Conservation (phyloP, 176 grass and related monocot species). For the Oryza glumipatula region DNA sequence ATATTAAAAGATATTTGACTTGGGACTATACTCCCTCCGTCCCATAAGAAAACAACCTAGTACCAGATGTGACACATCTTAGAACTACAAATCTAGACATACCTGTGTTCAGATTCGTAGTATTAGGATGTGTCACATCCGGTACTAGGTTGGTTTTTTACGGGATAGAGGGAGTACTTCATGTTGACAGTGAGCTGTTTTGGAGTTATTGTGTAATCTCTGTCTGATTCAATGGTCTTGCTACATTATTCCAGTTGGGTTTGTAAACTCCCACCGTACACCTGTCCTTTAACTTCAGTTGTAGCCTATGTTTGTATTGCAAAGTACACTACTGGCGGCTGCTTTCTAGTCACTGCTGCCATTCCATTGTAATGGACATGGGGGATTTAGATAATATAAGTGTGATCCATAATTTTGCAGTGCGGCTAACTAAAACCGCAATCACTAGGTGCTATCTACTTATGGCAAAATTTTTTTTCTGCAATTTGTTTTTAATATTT, state of each 20-base stretch:
- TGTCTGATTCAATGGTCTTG: neutral
- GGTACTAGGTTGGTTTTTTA: too few species aligned
- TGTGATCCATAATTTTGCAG: slow-evolving; percentile 8
- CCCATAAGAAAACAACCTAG: too few species aligned
- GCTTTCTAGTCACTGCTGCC: slow-evolving; percentile 14
- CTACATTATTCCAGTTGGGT: neutral
- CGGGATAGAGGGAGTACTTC: neutral
- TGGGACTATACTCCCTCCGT: neutral
- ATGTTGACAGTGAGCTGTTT: slow-evolving; percentile 2
- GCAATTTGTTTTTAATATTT: slow-evolving; percentile 9
- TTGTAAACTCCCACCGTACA: neutral
- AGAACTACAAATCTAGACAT: too few species aligned
- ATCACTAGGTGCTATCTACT: neutral
- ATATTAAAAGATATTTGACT: neutral
- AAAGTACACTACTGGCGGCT: slow-evolving; percentile 13
- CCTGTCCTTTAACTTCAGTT: neutral
- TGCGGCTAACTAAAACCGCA: slow-evolving; percentile 39
- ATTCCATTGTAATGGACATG: slow-evolving; percentile 8
- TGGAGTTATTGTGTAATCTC: neutral
- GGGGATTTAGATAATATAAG: neutral
- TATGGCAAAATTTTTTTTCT: neutral
- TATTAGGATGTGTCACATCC: too few species aligned
- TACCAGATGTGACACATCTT: too few species aligned
- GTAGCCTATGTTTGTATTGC: slow-evolving; percentile 23
- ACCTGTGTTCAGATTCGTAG: too few species aligned